phyloP scores from a whole-genome alignment of 2,329 filamentous ascomycete genomes.

The Microcyclosporella mali region DNA sequence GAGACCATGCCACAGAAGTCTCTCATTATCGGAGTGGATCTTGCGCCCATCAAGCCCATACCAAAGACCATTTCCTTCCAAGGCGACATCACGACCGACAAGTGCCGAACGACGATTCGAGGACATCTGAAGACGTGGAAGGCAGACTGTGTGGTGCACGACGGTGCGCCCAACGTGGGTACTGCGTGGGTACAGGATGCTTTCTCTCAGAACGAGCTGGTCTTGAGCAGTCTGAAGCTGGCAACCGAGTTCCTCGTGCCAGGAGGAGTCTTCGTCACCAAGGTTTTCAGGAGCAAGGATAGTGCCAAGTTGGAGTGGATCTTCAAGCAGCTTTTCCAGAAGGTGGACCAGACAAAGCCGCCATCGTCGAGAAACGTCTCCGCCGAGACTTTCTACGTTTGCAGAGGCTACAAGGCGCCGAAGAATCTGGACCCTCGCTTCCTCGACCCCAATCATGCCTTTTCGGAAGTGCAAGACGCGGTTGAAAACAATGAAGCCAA shows the following conservation, averaged over 20 bases:
- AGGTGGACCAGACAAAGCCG: slow-evolving; percentile 95
- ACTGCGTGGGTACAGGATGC: slow-evolving; percentile 97
- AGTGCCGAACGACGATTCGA: slow-evolving; percentile 83
- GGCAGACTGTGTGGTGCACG: slow-evolving; percentile 89
- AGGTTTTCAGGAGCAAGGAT: slow-evolving; percentile 95
- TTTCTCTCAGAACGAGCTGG: slow-evolving; percentile 92
- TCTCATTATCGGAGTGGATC: slow-evolving; percentile 89
- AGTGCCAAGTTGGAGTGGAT: slow-evolving; percentile 96
- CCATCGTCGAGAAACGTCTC: slow-evolving; percentile 93
- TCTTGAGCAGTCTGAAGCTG: slow-evolving; percentile 82
- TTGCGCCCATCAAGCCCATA: slow-evolving; percentile 92
- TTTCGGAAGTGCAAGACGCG: slow-evolving; percentile 80
- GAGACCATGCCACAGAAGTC: slow-evolving; percentile 88
- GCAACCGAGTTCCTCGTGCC: slow-evolving; percentile 88
- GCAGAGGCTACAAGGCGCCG: slow-evolving; percentile 88
- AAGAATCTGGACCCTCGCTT: slow-evolving; percentile 90
- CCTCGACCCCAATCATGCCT: slow-evolving; percentile 80
- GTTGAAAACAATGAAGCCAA: slow-evolving; percentile 95
- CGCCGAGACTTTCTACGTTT: slow-evolving; percentile 97
- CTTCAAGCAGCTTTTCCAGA: slow-evolving; percentile 90
- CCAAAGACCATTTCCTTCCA: slow-evolving; percentile 92
- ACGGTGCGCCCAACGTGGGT: slow-evolving; percentile 96
- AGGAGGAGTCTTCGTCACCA: slow-evolving; percentile 91
- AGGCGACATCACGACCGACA: slow-evolving; percentile 95
- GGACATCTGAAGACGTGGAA: slow-evolving; percentile 93